phyloP scores from a whole-genome alignment of 495 filamentous ascomycete genomes.

The Daldinia decipiens region DNA sequence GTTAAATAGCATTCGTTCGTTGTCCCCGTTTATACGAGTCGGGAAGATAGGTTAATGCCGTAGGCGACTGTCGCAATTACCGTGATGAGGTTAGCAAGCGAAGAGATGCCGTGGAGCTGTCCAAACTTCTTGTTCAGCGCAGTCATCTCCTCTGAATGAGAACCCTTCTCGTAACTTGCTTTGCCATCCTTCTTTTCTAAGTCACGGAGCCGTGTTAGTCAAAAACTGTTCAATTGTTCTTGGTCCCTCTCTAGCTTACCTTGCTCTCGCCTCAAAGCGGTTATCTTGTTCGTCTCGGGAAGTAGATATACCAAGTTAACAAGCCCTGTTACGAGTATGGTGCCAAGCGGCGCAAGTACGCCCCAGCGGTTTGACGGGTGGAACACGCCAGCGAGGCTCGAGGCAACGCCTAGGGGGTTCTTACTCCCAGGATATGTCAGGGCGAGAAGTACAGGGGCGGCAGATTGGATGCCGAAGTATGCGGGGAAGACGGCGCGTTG shows the following conservation, averaged over 20 bases:
- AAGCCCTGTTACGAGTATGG: constrained; percentile 70
- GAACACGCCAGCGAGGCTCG: constrained; percentile 65
- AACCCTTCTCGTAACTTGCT: constrained; percentile 75
- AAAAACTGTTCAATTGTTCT: not conserved
- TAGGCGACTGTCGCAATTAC: constrained; percentile 76
- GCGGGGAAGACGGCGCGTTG: constrained; percentile 83
- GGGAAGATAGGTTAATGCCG: constrained; percentile 72
- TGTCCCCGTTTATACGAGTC: constrained; percentile 52
- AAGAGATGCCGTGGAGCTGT: constrained; percentile 79
- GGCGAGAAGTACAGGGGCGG: constrained; percentile 75
- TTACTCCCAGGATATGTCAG: constrained; percentile 76
- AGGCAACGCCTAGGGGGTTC: constrained; percentile 47
- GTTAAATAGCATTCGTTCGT: constrained; percentile 9
- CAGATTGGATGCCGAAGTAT: constrained; percentile 86
- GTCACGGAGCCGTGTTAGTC: constrained; percentile 27
- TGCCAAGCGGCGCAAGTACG: constrained; percentile 71
- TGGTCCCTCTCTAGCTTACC: constrained; percentile 56
- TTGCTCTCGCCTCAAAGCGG: constrained; percentile 79
- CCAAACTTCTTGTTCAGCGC: constrained; percentile 83
- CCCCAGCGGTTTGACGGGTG: constrained; percentile 64
- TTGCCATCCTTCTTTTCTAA: constrained; percentile 75
- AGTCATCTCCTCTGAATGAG: constrained; percentile 83
- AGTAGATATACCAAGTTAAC: constrained; percentile 74
- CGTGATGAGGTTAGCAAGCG: constrained; percentile 75
- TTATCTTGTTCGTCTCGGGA: constrained; percentile 75